These are phyloP conservation scores for Eimeria acervulina DNA, from an alignment of 169 alveolate species.

Conservation along the genomic window DNA sequence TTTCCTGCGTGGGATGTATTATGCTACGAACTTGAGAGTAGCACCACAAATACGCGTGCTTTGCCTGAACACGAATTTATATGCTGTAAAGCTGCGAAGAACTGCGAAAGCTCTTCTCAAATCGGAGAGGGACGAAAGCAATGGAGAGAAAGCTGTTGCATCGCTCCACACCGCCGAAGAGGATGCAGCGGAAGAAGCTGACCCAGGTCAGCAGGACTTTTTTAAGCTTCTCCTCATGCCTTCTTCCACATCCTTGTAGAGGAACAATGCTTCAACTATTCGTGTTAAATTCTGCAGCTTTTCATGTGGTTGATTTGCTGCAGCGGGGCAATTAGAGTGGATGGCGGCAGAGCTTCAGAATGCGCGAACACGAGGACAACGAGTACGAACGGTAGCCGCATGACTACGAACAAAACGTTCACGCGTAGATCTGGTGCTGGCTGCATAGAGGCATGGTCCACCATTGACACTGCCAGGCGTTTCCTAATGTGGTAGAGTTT, in stretches of 20 bases:
- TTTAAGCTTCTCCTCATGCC: not conserved
- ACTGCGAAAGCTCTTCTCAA: not conserved
- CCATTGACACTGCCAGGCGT: not conserved
- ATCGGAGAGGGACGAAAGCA: not conserved
- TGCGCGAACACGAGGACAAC: constrained; percentile 30
- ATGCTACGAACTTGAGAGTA: not conserved
- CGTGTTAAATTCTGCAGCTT: not conserved
- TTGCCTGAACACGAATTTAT: constrained; percentile 40
- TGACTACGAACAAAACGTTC: not conserved
- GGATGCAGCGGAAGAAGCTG: constrained; percentile 42
- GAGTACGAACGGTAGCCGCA: not conserved
- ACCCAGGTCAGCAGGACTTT: not conserved
- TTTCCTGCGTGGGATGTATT: constrained; percentile 45
- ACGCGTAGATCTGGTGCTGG: not conserved
- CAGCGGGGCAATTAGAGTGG: constrained; percentile 45
- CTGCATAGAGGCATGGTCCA: not conserved
- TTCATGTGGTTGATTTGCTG: not conserved
- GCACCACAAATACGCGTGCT: constrained; percentile 36
- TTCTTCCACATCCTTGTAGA: not conserved
- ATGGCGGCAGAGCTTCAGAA: constrained; percentile 20
- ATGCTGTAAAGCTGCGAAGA: constrained; percentile 45
- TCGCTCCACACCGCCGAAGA: not conserved
- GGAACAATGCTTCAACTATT: not conserved
- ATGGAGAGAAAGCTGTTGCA: not conserved
- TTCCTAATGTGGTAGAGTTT: not conserved